Evolutionary conservation across 2,329 filamentous ascomycete species (phyloP).

Genomic region (Lasiodiplodia sp.): DNA sequence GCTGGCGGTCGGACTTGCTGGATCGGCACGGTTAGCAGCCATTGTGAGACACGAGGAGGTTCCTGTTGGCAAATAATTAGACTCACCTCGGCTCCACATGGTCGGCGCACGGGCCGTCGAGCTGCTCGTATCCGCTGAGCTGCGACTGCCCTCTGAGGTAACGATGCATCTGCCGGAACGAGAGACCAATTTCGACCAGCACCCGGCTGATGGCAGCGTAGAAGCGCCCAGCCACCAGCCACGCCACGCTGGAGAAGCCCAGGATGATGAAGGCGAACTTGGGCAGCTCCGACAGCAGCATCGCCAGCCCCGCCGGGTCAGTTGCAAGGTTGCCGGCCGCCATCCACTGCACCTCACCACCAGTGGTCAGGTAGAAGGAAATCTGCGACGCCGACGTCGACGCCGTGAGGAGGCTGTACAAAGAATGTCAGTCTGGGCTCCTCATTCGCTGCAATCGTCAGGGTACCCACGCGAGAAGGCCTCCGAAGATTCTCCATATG

Average conservation of each 20-base stretch:
- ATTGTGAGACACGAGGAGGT: not conserved
- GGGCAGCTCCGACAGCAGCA: slow-evolving; percentile 45
- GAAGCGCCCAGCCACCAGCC: slow-evolving; percentile 40
- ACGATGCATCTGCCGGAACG: slow-evolving; percentile 31
- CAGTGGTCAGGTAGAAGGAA: slow-evolving; percentile 50
- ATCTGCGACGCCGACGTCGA: slow-evolving; percentile 46
- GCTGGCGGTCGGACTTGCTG: slow-evolving; percentile 5
- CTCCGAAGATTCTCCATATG: slow-evolving; percentile 35
- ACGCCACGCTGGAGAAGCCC: slow-evolving; percentile 40
- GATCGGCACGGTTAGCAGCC: not conserved
- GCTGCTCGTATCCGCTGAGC: slow-evolving; percentile 17
- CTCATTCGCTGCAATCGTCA: not conserved
- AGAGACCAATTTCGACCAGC: slow-evolving; percentile 31
- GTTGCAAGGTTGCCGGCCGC: slow-evolving; percentile 45
- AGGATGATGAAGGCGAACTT: slow-evolving; percentile 39
- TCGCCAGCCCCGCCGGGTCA: slow-evolving; percentile 48
- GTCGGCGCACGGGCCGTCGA: not conserved
- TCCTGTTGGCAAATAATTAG: not conserved
- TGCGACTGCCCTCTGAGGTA: not conserved
- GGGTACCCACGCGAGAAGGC: slow-evolving; percentile 40
- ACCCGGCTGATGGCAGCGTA: slow-evolving; percentile 36
- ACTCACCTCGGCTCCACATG: slow-evolving; percentile 15
- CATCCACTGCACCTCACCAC: slow-evolving; percentile 50
- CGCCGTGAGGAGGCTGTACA: slow-evolving; percentile 39
- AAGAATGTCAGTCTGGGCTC: slow-evolving; percentile 8